These are phyloP conservation scores for Termitomyces sp. DNA, from an alignment of 768 basidiomycete genomes.

Conservation along the genomic window DNA sequence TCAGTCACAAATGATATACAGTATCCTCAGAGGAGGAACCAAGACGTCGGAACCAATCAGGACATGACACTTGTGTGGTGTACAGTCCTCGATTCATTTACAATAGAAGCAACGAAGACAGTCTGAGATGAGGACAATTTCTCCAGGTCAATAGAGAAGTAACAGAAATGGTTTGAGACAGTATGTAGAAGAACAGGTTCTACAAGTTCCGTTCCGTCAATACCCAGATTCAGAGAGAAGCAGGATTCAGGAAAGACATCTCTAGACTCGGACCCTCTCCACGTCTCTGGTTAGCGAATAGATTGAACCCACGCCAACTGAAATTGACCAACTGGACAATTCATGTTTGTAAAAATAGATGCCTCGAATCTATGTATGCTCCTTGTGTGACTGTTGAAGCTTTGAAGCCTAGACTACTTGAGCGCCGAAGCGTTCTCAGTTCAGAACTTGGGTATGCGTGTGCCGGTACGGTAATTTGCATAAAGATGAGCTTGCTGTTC, in stretches of 20 bases:
- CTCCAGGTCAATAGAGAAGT: neutral
- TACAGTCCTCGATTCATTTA: neutral
- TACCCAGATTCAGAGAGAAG: neutral
- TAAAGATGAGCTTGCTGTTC: neutral
- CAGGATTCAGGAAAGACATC: too few relatives aligned
- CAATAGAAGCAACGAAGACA: neutral
- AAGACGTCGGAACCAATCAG: too few relatives aligned
- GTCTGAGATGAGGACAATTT: neutral
- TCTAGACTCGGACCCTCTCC: neutral
- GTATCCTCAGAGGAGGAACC: too few relatives aligned
- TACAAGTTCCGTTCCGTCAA: neutral
- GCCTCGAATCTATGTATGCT: neutral
- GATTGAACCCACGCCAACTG: neutral
- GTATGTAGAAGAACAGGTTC: neutral
- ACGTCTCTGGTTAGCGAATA: neutral
- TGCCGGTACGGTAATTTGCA: too few relatives aligned
- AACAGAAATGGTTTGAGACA: neutral
- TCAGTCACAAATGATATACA: too few relatives aligned
- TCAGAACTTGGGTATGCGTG: too few relatives aligned
- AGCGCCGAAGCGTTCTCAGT: neutral
- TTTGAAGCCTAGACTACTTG: too few relatives aligned
- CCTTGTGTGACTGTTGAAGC: too few relatives aligned
- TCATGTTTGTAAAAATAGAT: neutral
- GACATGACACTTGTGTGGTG: neutral
- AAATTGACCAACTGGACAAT: neutral